A percentile compares a stretch with the other conserved stretches of the same genome.
phyloP scores from a whole-genome alignment of 768 basidiomycete genomes.

The Saitozyma podzolica region DNA sequence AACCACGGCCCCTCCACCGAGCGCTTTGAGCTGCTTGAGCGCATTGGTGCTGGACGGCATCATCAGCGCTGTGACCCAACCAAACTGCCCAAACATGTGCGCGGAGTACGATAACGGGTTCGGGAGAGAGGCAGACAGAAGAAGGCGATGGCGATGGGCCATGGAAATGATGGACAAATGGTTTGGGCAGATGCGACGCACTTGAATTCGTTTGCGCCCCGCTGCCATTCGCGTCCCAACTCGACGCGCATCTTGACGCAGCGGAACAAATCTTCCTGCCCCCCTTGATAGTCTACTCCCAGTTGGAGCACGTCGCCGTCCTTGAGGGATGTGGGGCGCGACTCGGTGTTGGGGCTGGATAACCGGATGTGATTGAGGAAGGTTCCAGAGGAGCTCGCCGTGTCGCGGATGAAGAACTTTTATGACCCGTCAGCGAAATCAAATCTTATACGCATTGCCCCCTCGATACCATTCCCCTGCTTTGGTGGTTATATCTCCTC shows the following conservation, averaged over 20 bases:
- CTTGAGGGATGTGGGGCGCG: constrained; percentile 71
- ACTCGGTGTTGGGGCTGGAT: constrained; percentile 79
- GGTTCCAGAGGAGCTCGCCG: constrained; percentile 84
- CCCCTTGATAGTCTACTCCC: constrained; percentile 96
- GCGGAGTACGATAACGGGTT: neutral
- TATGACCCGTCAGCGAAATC: neutral
- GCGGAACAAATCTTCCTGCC: constrained; percentile 94
- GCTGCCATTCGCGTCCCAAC: constrained; percentile 86
- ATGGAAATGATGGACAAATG: neutral
- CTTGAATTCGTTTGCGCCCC: constrained; percentile 89
- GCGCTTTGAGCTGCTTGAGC: constrained; percentile 69
- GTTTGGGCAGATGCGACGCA: constrained; percentile 46
- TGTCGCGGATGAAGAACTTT: constrained; percentile 83
- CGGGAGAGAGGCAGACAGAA: neutral
- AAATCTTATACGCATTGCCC: neutral
- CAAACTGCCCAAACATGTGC: neutral
- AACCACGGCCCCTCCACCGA: constrained; percentile 46
- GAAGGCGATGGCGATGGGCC: neutral
- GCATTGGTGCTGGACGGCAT: constrained; percentile 56
- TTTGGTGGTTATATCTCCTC: too few relatives aligned
- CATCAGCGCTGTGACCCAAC: too few relatives aligned
- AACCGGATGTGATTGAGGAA: constrained; percentile 93
- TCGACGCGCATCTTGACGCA: constrained; percentile 95
- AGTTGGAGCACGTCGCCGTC: constrained; percentile 94
- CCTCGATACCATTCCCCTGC: neutral